Evolutionary conservation across 495 filamentous ascomycete genomes (phyloP), one percentile per base, ranked within the genome.

Genomic region (Penicillium desertorum): DNA sequence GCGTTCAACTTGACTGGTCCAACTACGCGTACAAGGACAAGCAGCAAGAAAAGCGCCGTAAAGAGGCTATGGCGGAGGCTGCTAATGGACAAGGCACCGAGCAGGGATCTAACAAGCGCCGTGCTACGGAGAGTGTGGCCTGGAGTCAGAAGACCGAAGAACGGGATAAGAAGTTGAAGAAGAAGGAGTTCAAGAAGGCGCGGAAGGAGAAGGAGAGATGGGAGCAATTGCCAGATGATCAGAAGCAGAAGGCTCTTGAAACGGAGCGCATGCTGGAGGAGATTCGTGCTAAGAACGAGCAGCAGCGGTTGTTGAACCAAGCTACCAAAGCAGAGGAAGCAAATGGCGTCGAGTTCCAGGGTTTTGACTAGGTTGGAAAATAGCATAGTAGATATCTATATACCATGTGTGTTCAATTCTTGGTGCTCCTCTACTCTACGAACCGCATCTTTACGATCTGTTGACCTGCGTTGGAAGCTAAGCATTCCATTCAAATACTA

Each of bases 111-210:
- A 62, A 62, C 45, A 76, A 75, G 60, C 67, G 70, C 43, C 61
- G 29, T 49, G 68, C 64, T 80, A 85, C 64, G 66, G 82, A 71
- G 77, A 80, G 72, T 56, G 79, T 84, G 46, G 88, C 94, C 2
- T 98, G 94, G 94, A 95, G 88, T 68, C 81, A 81, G 34, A 93
- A 97, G 73, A 77, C 82, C 25, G 90, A 93, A 42, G 74, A 78
- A 23, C 86, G 86, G 57, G 86, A 88, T 2, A 72, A 81, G 54
- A 86, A 84, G 57, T 80, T 85, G 49, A 78, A 71, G 60, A 78
- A 90, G 57, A 80, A 88, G 48, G 91, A 92, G 56, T 86, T 86
- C 79, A 92, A 92, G 72, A 76, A 82, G 51, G 79, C 81, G 48
- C 86, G 83, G 69, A 80, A 86, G 46, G 89, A 95, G 67, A 81